phyloP scores from a whole-genome alignment of 2,329 filamentous ascomycete genomes.

The Stachybotrys chlorohalonatus region DNA sequence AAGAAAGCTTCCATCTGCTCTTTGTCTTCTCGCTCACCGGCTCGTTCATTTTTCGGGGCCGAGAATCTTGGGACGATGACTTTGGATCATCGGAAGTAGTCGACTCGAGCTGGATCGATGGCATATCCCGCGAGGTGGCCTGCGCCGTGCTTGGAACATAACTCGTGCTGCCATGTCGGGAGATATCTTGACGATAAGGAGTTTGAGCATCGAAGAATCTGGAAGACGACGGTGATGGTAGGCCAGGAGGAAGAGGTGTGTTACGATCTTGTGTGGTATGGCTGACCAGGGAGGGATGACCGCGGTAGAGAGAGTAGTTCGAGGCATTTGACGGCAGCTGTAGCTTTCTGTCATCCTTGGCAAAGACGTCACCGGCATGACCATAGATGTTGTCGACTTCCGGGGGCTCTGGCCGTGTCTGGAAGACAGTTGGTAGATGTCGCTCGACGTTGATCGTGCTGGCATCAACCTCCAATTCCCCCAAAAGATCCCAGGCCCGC shows the following conservation, averaged over 20 bases:
- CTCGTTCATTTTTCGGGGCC: not conserved
- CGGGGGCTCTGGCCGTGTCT: constrained; percentile 11
- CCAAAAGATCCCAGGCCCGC: constrained; percentile 25
- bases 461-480: constrained; percentile 23
- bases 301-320: not conserved
- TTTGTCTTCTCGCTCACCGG: constrained; percentile 12
- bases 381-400: constrained; percentile 6
- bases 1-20: constrained; percentile 19
- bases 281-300: not conserved
- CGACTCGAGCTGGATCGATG: not conserved
- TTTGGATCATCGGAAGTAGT: not conserved
- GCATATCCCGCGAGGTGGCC: not conserved
- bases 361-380: not conserved
- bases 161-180: not conserved
- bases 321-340: not conserved
- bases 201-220: not conserved
- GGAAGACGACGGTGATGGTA: not conserved
- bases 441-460: constrained; percentile 28
- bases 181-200: not conserved
- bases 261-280: not conserved
- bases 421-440: constrained; percentile 25
- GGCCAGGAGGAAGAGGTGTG: not conserved
- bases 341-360: not conserved
- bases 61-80: not conserved
- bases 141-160: not conserved